phyloP scores from a whole-genome alignment of 2,329 filamentous ascomycete genomes.

The Hypoxylon sp. region DNA sequence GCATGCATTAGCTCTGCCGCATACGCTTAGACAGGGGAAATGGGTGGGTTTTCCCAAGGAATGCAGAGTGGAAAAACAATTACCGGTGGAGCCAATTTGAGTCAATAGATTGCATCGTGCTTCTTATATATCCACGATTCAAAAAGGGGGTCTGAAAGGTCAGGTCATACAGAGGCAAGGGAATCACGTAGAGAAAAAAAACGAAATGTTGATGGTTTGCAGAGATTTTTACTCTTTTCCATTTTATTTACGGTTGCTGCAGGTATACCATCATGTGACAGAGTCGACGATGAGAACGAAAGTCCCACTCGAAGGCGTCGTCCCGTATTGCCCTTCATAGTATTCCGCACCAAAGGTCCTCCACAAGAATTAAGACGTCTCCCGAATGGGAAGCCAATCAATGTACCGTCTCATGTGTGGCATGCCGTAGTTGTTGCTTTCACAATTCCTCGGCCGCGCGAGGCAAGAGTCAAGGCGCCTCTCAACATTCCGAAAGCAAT shows the following conservation, averaged over 20 bases:
- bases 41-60: conserved; percentile 24
- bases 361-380: conserved; percentile 46
- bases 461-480: conserved; percentile 22
- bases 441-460: conserved; percentile 33
- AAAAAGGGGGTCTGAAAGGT: conserved; percentile 7
- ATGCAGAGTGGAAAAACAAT: conserved; percentile 15
- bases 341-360: conserved; percentile 44
- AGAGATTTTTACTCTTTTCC: conserved; percentile 44
- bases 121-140: not conserved
- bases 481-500: conserved; percentile 35
- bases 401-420: conserved; percentile 41
- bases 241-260: conserved; percentile 41
- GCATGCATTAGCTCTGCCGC: conserved; percentile 36
- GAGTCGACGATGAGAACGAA: conserved; percentile 33
- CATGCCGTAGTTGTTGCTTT: conserved; percentile 35
- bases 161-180: not conserved
- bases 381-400: conserved; percentile 30
- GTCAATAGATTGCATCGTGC: conserved; percentile 10
- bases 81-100: conserved; percentile 12
- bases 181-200: not conserved
- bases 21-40: not conserved
- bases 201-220: conserved; percentile 14
- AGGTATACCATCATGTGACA: conserved; percentile 35
- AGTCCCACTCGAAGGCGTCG: conserved; percentile 35
- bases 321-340: conserved; percentile 27